Evolutionary conservation across 2,329 filamentous ascomycete species (phyloP), one percentile per base, ranked within the genome.

Genomic region (Sarocladiaceae sp.): DNA sequence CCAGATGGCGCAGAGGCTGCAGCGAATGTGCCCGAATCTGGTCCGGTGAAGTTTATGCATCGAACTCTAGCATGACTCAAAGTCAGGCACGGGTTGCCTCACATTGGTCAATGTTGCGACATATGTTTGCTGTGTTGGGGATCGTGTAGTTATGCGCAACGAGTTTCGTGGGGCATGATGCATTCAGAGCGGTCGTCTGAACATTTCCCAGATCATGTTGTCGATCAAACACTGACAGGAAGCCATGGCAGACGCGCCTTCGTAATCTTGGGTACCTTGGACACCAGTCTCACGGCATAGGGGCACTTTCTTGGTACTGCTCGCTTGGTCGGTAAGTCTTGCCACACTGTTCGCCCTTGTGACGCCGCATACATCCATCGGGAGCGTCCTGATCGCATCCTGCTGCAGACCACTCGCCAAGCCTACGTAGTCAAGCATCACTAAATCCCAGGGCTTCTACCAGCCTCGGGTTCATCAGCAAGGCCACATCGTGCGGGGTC

Each of bases 11-110:
- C 44, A 48, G 12, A 48, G 13, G 10, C 25, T 29, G 25, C 26
- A 48, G 28, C 26, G 37, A 4, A 20, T 48, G 26, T 48, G 44
- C n/a, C 26, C 44, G 44, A 48, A n/a, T 23, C 4, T 20, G 33
- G 26, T 25, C 44, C 40, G 40, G 12, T 28, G 40, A 26, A 23
- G 23, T 44, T 44, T 26, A 44, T 44, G 40, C 40, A n/a, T 44
- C 10, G 15, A 20, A 8, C 37, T n/a, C 37, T 40, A 15, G 37
- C n/a, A 40, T 40, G 37, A 28, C 12, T 26, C 23, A 25, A 28
- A n/a, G 22, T 44, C 37, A 40, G 37, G 37, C 37, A 23, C 37
- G 23, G 37, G 17, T 22, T 8, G 7, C 37, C 37, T 40, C 20
- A 7, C 17, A n/a, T 4, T 22, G 17, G 6, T 7, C 17, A 40